A percentile compares a stretch with the other conserved stretches of the same genome.
phyloP scores from a whole-genome alignment of 164 flowering plant species.

The Hamamelis virginiana region DNA sequence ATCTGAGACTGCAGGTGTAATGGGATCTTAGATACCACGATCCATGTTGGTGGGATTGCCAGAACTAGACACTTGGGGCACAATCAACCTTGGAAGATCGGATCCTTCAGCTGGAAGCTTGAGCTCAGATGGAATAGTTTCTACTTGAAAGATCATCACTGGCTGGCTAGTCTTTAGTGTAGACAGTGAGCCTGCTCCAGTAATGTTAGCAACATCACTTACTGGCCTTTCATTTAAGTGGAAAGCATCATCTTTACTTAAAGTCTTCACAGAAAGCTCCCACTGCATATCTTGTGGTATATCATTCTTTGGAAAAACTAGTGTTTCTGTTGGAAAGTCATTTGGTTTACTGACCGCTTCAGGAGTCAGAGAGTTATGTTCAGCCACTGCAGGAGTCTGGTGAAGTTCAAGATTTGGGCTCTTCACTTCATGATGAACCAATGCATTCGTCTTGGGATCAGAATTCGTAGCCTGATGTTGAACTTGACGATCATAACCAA shows the following conservation, averaged over 20 bases:
- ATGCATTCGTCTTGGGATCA: slow-evolving; percentile 11
- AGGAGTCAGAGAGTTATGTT: slow-evolving; percentile 12
- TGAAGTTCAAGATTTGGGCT: slow-evolving; percentile 13
- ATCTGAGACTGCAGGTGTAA: slow-evolving; percentile 14
- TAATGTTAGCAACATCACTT: slow-evolving; percentile 8
- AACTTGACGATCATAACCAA: slow-evolving; percentile 3
- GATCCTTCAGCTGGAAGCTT: slow-evolving; percentile 15
- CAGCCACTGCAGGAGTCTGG: slow-evolving; percentile 15
- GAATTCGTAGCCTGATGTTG: slow-evolving; percentile 6
- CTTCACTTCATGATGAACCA: slow-evolving; percentile 14
- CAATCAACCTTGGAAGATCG: slow-evolving; percentile 5
- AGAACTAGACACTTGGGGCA: slow-evolving; percentile 1
- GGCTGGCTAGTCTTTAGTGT: slow-evolving; percentile 2
- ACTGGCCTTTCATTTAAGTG: background rate
- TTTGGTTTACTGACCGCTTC: slow-evolving; percentile 11
- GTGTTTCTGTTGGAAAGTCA: slow-evolving; percentile 12
- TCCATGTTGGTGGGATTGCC: slow-evolving; percentile 2
- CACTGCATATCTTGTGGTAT: background rate
- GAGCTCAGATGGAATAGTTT: slow-evolving; percentile 9
- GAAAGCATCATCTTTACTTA: slow-evolving; percentile 10
- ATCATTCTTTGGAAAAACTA: slow-evolving; percentile 7
- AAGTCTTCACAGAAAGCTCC: slow-evolving; percentile 11
- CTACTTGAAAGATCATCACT: slow-evolving; percentile 1
- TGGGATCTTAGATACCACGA: slow-evolving; percentile 8
- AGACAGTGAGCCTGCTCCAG: slow-evolving; percentile 1